Base-by-base conservation (phyloP, 805 yeast genomes). In the Zygosaccharomyces gambellarensis region DNA sequence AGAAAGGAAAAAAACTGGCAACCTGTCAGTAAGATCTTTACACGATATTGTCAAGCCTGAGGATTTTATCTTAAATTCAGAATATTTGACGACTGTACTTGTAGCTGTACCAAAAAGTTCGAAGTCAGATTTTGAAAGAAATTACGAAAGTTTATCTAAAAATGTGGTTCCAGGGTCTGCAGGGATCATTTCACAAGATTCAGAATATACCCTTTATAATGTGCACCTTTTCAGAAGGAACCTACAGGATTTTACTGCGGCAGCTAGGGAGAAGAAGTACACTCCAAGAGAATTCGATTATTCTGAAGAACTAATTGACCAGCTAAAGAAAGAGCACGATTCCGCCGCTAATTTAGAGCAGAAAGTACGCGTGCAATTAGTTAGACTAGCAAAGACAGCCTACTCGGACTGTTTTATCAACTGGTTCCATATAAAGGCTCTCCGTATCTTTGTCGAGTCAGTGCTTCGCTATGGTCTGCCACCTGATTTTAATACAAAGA, bases 381-480 rank as follows among this genome's bases (percentile, higher is more conserved):
- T 84, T 46, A 83, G 97, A 64, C 77, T 94, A 53, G 83, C 95
- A 1, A 82, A 82, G 60, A 83, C 96, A 21, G 95, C 98, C n/a
- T 94, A 85, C 67, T 77, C 86, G 22, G 98, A 94, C 62, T 81
- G 90, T 45, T 75, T 87, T 53, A 76, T 87, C 58, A 81, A 85
- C 56, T 90, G 97, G 97, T 76, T 87, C 63, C 99, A 94, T 69
- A 79, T 94, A 58, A 90, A 90, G 70, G 81, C 87, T 3, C 76
- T 94, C 47, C 82, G 97, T 58, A 78, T 87, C 17, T 94, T 86
- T 69, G 96, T 92, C 34, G 99, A 94, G 72, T 80, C 90, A 45
- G 96, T 94, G 12, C 77, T 94, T 67, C 83, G 99, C 70, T 94
- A 94, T 68, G 99, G 99, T 0, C 78, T 94, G 56, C 99, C 99